phyloP scores from a whole-genome alignment of 768 basidiomycete genomes.

The Leccinum disarticulatum region DNA sequence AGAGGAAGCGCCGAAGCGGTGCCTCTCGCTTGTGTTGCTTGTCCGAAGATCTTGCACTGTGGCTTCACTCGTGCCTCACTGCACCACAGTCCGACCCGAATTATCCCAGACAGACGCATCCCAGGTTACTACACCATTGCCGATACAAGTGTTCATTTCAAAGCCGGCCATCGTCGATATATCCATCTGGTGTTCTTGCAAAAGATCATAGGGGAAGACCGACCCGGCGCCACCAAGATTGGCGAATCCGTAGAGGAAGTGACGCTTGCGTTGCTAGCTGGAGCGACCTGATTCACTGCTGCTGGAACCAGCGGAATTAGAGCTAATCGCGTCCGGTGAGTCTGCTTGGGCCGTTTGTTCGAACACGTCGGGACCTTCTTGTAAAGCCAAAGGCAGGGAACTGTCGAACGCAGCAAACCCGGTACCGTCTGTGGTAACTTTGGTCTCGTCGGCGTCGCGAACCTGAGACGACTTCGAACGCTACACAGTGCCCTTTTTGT shows the following conservation, averaged over 20 bases:
- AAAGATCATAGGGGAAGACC: neutral
- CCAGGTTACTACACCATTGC: neutral
- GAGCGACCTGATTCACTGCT: too few relatives aligned
- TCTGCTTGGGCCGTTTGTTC: neutral
- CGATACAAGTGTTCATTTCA: neutral
- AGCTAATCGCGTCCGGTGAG: neutral
- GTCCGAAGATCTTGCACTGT: too few relatives aligned
- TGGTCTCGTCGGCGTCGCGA: too few relatives aligned
- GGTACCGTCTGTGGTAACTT: neutral
- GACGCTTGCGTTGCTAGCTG: neutral
- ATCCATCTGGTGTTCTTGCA: neutral
- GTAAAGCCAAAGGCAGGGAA: neutral
- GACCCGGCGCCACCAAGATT: neutral
- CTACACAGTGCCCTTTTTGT: neutral
- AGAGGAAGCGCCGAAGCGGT: too few relatives aligned
- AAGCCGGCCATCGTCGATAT: conserved; percentile 7
- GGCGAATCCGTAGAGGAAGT: neutral
- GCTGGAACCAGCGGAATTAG: too few relatives aligned
- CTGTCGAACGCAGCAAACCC: neutral
- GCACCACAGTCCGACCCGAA: too few relatives aligned
- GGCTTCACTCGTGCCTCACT: too few relatives aligned
- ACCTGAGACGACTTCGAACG: neutral
- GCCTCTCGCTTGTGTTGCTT: too few relatives aligned
- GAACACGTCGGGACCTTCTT: neutral
- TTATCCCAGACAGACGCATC: neutral